A percentile compares a stretch with the other conserved stretches of the same genome.
These are phyloP conservation scores for Abortiporus biennis DNA, from an alignment of 1,284 basidiomycete species.

Conservation along the genomic window DNA sequence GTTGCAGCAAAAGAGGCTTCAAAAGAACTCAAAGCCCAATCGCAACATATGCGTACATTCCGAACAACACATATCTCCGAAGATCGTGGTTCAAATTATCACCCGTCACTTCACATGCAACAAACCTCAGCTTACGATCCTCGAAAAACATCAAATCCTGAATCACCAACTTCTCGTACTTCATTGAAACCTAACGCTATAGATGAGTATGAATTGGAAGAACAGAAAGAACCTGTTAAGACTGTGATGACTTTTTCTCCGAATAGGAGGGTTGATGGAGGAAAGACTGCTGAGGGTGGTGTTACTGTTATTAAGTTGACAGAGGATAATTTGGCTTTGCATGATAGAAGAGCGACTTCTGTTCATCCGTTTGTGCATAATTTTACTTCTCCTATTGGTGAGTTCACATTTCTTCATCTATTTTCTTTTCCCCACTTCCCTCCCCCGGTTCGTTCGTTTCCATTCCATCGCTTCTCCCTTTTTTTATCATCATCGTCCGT, in stretches of 20 bases:
- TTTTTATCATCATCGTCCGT: no score
- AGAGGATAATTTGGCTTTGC: constrained; percentile 18
- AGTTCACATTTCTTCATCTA: constrained; percentile 5
- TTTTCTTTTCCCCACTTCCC: no score
- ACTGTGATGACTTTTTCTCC: constrained; percentile 18
- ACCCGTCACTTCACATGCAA: no score
- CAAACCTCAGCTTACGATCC: neutral
- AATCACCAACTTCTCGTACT: neutral
- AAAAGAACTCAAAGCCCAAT: constrained; percentile 15
- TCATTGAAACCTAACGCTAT: neutral
- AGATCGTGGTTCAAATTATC: neutral
- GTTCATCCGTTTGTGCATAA: constrained; percentile 25
- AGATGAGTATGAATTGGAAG: neutral
- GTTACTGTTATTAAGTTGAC: constrained; percentile 17
- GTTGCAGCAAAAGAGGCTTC: constrained; percentile 14
- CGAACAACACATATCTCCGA: constrained; percentile 13
- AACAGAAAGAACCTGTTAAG: neutral
- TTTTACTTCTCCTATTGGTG: constrained; percentile 25
- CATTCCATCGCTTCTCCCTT: no score
- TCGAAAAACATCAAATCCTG: neutral
- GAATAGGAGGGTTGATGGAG: constrained; percentile 20
- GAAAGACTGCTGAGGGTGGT: constrained; percentile 17
- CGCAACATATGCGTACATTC: constrained; percentile 10
- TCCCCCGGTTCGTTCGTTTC: no score
- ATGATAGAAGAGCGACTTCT: constrained; percentile 13